A percentile compares a stretch with the other conserved stretches of the same genome.
Evolutionary conservation across 1,284 basidiomycete species (phyloP).

Genomic region (Inonotus hispidus): DNA sequence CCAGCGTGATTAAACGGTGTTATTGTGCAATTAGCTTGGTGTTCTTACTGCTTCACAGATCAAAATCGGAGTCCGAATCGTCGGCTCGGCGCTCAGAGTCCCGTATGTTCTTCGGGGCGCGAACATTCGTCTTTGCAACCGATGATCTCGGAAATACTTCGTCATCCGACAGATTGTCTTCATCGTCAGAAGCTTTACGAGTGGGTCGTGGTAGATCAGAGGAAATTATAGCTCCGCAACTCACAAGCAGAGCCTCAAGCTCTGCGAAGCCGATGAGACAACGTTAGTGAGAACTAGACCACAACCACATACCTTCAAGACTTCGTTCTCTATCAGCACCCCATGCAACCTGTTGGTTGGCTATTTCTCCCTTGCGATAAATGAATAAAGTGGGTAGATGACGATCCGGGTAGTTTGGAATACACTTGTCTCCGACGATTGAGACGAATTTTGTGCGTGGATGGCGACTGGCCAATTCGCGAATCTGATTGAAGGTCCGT

Average conservation of each 20-base stretch:
- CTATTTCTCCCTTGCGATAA: constrained; percentile 88
- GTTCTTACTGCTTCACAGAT: constrained; percentile 38
- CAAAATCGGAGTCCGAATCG: constrained; percentile 68
- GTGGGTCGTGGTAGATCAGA: constrained; percentile 36
- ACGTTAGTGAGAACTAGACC: constrained; percentile 2
- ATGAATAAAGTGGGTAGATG: constrained; percentile 91
- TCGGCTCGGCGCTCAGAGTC: constrained; percentile 35
- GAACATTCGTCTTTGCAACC: constrained; percentile 50
- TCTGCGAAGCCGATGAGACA: constrained; percentile 38
- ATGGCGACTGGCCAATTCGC: constrained; percentile 72
- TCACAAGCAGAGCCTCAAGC: constrained; percentile 60
- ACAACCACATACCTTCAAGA: constrained; percentile 60
- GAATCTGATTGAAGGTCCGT: constrained; percentile 68
- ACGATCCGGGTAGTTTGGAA: constrained; percentile 90
- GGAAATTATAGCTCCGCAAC: constrained; percentile 55
- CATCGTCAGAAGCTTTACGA: constrained; percentile 27
- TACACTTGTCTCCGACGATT: constrained; percentile 94
- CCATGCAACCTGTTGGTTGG: constrained; percentile 83
- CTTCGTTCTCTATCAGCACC: constrained; percentile 70
- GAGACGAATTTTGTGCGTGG: constrained; percentile 94
- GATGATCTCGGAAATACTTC: constrained; percentile 51
- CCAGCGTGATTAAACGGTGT: neutral
- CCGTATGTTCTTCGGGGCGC: constrained; percentile 52
- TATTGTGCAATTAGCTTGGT: neutral
- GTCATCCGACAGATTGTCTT: constrained; percentile 31